Evolutionary conservation across 2,329 filamentous ascomycete genomes (phyloP), one percentile per base, ranked within the genome.

Genomic region (Aspergillus ochraceoroseus): DNA sequence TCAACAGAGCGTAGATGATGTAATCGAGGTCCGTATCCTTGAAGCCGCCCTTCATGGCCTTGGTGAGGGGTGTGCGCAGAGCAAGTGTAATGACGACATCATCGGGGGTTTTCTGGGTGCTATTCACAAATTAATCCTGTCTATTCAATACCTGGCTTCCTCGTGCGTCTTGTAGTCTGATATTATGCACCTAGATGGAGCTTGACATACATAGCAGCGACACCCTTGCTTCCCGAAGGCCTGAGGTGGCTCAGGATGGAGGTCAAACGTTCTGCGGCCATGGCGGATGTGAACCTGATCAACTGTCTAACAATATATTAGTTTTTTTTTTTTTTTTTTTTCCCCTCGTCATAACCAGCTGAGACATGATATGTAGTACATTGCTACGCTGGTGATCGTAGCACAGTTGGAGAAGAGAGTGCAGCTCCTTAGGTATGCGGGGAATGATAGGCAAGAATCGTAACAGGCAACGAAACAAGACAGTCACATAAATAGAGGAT

Each of bases 1-100:
- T 85, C 54, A 96, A 71, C 33, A 95, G 73, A 44, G 87, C 80
- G 62, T 88, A 87, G 46, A 94, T 65, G 42, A 98, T 74, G 67
- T 83, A 90, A 66, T 98, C 92, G 48, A 96, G 79, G 27, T 77
- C 77, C 4, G 88, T 94, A 65, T 98, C 90, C 74, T 95, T 96
- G 74, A 98, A 85, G 28, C 88, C 87, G 52, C 92, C 90, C 76
- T 95, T 95, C 64, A 76, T 76, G 37, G 79, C 88, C 72, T 95
- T 96, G 61, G 83, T 76, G 48, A 98, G 76, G 0, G 92, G 88
- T 18, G 90, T 95, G 41, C 92, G 85, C 57, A 89, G 74, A 18
- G 90, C 90, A 43, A 94, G 79, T 5, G 92, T 98, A 61, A 96
- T 95, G 63, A 98, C 92, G 39, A 98, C 77, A 72, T 98, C 92